Conservation (phyloP, 495 filamentous ascomycete genomes). For the Penicillium arizonense region DNA sequence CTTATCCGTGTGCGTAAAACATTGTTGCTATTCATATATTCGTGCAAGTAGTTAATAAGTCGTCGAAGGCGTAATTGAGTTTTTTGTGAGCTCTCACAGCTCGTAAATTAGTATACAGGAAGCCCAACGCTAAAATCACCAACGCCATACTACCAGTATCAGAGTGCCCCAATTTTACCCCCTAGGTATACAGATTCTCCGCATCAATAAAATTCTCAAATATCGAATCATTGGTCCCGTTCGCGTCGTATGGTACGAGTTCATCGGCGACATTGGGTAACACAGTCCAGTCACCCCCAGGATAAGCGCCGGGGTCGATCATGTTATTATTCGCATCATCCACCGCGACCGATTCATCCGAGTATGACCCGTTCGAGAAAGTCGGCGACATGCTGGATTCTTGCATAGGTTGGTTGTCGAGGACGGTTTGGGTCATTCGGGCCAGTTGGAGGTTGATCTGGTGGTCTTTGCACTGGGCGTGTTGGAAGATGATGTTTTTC, state of each 20-base stretch:
- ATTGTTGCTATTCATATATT: too few species aligned
- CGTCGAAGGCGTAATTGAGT: too few species aligned
- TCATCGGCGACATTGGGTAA: background rate
- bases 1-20: too few species aligned
- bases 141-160: background rate
- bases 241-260: background rate
- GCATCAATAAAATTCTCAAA: conserved; percentile 18
- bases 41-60: too few species aligned
- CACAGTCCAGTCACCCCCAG: background rate
- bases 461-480: conserved; percentile 19
- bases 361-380: conserved; percentile 11
- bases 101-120: too few species aligned
- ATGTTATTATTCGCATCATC: background rate
- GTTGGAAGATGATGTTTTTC: conserved; percentile 25
- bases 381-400: conserved; percentile 4
- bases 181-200: conserved; percentile 3
- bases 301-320: background rate
- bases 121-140: background rate
- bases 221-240: conserved; percentile 7
- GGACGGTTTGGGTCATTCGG: conserved; percentile 11
- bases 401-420: background rate
- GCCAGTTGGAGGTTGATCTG: conserved; percentile 21
- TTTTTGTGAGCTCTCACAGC: too few species aligned
- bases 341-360: conserved; percentile 14
- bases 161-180: background rate